Base-by-base conservation (phyloP, 176 grass and related monocot species). In the Pontederia paniculata region DNA sequence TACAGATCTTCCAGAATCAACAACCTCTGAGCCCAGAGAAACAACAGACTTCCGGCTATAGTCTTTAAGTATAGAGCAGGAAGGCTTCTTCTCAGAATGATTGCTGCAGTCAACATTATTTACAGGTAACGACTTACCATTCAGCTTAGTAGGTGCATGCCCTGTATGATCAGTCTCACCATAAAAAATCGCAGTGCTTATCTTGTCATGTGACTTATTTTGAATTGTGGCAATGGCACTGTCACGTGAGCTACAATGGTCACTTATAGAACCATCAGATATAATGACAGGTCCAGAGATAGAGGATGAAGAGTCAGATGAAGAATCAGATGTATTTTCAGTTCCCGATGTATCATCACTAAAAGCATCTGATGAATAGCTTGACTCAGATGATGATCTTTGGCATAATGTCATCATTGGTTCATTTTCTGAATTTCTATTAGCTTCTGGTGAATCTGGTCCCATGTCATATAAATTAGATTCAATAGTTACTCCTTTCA, bases 281-380 rank as follows among this genome's bases (percentile, higher is more conserved):
- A 12, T 42, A 22, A 20, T 19, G 19, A 41, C 54, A 57, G 54
- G 21, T 9, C 17, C 47, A 61, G 69, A 53, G 48, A 51, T 45
- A 48, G 69, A 72, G 3, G 57, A 44, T 53, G 57, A 72, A 52
- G 12, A 60, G 22, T 71, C 46, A 50, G 69, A 43, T 23, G 57
- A 65, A 49, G 62, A 72, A 45, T 72, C 69, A 52, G 57, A 54
- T 18, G 49, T 23, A 19, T 57, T 71, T 60, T 62, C 69, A 52
- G 69, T 62, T 62, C 69, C 57, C 9, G 56, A 72, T 52, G 56
- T 57, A 72, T 60, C 48, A 37, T 62, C 69, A 62, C 47, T 72
- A 25, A 72, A 72, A 72, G n/a, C 57, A 42, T 72, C 69, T 16
- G 57, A 52, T 18, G 69, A 62, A 17, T 60, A 72, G 47, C 31